Evolutionary conservation across 2,329 filamentous ascomycete species (phyloP).

Genomic region (Amesomyces nigricolor): DNA sequence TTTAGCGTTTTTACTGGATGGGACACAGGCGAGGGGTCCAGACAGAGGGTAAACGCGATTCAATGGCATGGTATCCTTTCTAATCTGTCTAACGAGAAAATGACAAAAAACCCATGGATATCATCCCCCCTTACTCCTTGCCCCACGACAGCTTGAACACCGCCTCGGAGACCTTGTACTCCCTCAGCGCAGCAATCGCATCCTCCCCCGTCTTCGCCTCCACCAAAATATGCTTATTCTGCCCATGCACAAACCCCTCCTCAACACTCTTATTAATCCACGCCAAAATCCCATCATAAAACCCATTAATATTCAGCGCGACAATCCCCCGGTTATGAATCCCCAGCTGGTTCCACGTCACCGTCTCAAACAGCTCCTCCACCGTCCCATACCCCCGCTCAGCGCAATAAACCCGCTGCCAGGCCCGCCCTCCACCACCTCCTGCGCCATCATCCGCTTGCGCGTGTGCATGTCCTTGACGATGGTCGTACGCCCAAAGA

Average conservation of each 20-base stretch:
- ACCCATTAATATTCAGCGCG: slow-evolving; percentile 80
- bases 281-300: slow-evolving; percentile 79
- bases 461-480: slow-evolving; percentile 95
- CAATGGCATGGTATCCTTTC: slow-evolving; percentile 3
- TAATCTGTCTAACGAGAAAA: neutral
- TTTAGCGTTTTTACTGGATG: neutral
- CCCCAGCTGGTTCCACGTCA: slow-evolving; percentile 93
- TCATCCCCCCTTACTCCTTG: slow-evolving; percentile 42
- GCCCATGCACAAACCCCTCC: slow-evolving; percentile 68
- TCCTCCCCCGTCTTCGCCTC: slow-evolving; percentile 68
- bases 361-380: slow-evolving; percentile 89
- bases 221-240: slow-evolving; percentile 70
- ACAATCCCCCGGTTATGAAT: slow-evolving; percentile 79
- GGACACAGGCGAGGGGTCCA: neutral
- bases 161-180: slow-evolving; percentile 70
- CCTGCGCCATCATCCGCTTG: slow-evolving; percentile 87
- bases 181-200: slow-evolving; percentile 62
- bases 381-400: slow-evolving; percentile 89
- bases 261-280: slow-evolving; percentile 75
- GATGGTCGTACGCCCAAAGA: slow-evolving; percentile 80
- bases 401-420: slow-evolving; percentile 88
- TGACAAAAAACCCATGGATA: neutral
- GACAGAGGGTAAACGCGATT: neutral
- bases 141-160: slow-evolving; percentile 81
- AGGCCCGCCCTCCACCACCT: slow-evolving; percentile 73